Base-by-base conservation (phyloP, 768 basidiomycete species). In the Mycena galericulata region DNA sequence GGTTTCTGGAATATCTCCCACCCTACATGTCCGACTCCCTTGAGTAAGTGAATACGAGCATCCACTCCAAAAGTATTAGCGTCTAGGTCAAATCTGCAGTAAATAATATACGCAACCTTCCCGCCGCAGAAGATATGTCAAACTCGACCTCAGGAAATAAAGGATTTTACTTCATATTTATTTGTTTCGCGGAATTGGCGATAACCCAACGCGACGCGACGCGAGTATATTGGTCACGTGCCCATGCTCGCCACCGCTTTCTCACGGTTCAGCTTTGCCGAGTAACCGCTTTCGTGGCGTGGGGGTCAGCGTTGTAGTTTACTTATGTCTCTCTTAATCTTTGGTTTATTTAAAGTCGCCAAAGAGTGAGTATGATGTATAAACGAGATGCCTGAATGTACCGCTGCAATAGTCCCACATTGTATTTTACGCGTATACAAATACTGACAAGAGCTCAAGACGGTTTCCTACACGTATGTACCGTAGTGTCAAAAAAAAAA, bases 21-120 rank as follows among this genome's bases (percentile, higher is more conserved):
- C n/a, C n/a, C n/a, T n/a, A n/a, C n/a, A n/a, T n/a, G 49, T 50
- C 49, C 49, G 49, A 50, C 49, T 50, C 49, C 49, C 22, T 50
- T 50, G 17, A 50, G 49, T 50, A 50, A 24, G 22, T n/a, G 49
- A 50, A 50, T n/a, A 50, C 29, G 49, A 30, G 30, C 29, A 30
- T 50, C 49, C 49, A 50, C 27, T 50, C 49, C 49, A 50, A 50
- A 50, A 27, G n/a, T n/a, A n/a, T n/a, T 50, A 50, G 27, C 29
- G 49, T 50, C 49, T 50, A 50, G 46, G 46, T 24, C 46, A 49
- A 49, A 24, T 49, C 46, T 49, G 46, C 20, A 27, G 46, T 24
- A 49, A 49, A 49, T 49, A 49, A 17, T 17, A 27, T 18, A 24
- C 27, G 30, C 49, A 27, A 29, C 49, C 30, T 50, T 27, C 49